Conservation (phyloP, 1,284 basidiomycete genomes). For the Coniophora puteana region DNA sequence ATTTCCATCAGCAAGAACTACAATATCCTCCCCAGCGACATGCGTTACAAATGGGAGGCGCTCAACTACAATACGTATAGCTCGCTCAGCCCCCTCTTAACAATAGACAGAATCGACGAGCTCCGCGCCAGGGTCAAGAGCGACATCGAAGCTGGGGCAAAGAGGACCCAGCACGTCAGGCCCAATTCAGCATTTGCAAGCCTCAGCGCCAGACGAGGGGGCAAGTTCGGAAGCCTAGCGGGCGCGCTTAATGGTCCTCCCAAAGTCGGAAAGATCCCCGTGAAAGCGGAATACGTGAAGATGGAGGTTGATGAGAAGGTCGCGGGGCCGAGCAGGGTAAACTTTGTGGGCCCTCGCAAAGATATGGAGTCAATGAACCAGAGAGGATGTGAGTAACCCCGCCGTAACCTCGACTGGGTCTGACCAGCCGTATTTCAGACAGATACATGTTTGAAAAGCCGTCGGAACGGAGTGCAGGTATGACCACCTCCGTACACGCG, state of each 20-base stretch:
- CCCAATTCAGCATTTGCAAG: slow-evolving; percentile 3
- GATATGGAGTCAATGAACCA: slow-evolving; percentile 39
- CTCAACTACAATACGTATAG: slow-evolving; percentile 36
- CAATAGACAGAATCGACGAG: slow-evolving; percentile 13
- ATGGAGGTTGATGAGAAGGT: slow-evolving; percentile 14
- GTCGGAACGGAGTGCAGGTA: slow-evolving; percentile 77
- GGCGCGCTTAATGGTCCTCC: slow-evolving; percentile 11
- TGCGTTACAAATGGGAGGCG: slow-evolving; percentile 75
- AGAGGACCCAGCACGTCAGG: no score
- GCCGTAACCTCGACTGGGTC: slow-evolving; percentile 1
- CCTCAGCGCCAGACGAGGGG: slow-evolving; percentile 6
- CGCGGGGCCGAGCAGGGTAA: slow-evolving; percentile 39
- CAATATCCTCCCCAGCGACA: slow-evolving; percentile 48
- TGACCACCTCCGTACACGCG: slow-evolving; percentile 5
- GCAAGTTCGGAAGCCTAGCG: background rate
- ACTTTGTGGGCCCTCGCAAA: slow-evolving; percentile 41
- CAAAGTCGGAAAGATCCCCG: slow-evolving; percentile 15
- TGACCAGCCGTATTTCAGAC: slow-evolving; percentile 42
- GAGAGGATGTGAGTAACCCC: slow-evolving; percentile 49
- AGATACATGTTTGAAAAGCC: slow-evolving; percentile 94
- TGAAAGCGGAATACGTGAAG: slow-evolving; percentile 15
- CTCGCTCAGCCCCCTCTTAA: slow-evolving; percentile 44
- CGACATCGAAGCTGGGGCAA: no score
- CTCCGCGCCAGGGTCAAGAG: background rate
- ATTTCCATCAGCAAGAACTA: slow-evolving; percentile 63